Percentiles rank a stretch among this genome's conserved stretches.
These are phyloP conservation scores for Larix sibirica DNA, from an alignment of 83 land plant genomes.

Conservation along the genomic window DNA sequence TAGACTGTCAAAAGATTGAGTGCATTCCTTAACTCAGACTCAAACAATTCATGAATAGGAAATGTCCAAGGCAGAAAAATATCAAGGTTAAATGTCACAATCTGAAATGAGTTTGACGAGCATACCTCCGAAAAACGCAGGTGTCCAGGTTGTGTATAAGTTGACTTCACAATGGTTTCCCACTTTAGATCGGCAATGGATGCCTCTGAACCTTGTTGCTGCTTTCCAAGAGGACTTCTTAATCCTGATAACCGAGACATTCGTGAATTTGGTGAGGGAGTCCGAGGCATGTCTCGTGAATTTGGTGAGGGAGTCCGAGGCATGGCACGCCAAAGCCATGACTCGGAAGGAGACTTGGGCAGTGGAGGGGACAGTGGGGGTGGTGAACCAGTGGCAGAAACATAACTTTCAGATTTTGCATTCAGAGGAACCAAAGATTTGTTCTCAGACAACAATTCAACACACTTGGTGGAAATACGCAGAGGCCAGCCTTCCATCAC, in stretches of 20 bases:
- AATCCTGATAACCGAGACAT: conserved; percentile 17
- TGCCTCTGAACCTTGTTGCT: conserved; percentile 20
- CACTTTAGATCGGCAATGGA: conserved; percentile 22
- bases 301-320: conserved; percentile 37
- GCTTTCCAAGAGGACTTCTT: conserved; percentile 21
- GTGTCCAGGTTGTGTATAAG: conserved; percentile 37
- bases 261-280: conserved; percentile 31
- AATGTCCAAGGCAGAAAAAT: background rate
- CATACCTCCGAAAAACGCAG: conserved; percentile 50
- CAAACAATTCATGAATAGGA: background rate
- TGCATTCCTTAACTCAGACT: background rate
- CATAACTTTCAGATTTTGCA: background rate
- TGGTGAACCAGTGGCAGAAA: background rate
- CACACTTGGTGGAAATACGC: conserved; percentile 11
- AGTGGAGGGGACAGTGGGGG: conserved; percentile 48
- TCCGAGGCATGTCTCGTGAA: conserved; percentile 16
- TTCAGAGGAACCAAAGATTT: conserved; percentile 3
- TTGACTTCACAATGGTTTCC: conserved; percentile 56
- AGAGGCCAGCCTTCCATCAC: conserved; percentile 16
- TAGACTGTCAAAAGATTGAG: background rate
- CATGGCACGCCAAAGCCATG: conserved; percentile 74
- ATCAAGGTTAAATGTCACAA: conserved; percentile 17
- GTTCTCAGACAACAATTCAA: background rate
- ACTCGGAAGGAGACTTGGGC: conserved; percentile 71
- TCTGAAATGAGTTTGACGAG: too few species aligned